These are phyloP conservation scores for Candida sithepensis DNA, from an alignment of 805 yeast species.

Conservation along the genomic window DNA sequence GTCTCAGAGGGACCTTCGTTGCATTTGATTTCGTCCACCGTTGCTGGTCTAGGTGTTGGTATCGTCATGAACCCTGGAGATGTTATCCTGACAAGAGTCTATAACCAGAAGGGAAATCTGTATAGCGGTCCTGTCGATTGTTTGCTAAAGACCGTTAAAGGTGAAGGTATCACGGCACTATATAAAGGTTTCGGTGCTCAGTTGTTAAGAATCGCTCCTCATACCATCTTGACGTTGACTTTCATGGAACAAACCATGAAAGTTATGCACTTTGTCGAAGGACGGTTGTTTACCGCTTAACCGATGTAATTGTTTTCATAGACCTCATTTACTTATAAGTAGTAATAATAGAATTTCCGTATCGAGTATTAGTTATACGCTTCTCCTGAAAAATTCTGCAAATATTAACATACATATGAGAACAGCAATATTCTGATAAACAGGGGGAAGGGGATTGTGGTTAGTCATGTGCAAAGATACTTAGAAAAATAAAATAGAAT, in stretches of 20 bases:
- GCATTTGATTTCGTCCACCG: slow-evolving; percentile 70
- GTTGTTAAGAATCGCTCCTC: slow-evolving; percentile 89
- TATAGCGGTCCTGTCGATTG: slow-evolving; percentile 90
- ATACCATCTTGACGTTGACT: slow-evolving; percentile 82
- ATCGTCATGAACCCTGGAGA: slow-evolving; percentile 98
- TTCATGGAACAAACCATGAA: slow-evolving; percentile 96
- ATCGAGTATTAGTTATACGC: neutral
- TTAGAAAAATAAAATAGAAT: too few relatives aligned
- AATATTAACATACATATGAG: neutral
- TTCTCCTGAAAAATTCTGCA: neutral
- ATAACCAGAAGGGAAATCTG: slow-evolving; percentile 86
- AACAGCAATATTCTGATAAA: neutral
- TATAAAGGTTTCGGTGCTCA: slow-evolving; percentile 97
- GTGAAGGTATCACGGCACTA: slow-evolving; percentile 84
- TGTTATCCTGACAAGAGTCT: slow-evolving; percentile 89
- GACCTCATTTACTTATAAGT: neutral
- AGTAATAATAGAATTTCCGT: neutral
- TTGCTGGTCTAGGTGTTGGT: slow-evolving; percentile 89
- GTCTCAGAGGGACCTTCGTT: slow-evolving; percentile 61
- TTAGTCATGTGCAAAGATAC: neutral
- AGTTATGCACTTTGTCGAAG: slow-evolving; percentile 42
- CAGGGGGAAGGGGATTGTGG: too few relatives aligned
- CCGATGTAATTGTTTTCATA: neutral
- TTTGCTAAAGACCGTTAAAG: slow-evolving; percentile 69
- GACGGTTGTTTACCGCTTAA: slow-evolving; percentile 16